Percentiles rank a stretch among this genome's conserved stretches.
Evolutionary conservation across 176 grass and related monocot genomes (phyloP).

Genomic region (Pontederia paniculata): DNA sequence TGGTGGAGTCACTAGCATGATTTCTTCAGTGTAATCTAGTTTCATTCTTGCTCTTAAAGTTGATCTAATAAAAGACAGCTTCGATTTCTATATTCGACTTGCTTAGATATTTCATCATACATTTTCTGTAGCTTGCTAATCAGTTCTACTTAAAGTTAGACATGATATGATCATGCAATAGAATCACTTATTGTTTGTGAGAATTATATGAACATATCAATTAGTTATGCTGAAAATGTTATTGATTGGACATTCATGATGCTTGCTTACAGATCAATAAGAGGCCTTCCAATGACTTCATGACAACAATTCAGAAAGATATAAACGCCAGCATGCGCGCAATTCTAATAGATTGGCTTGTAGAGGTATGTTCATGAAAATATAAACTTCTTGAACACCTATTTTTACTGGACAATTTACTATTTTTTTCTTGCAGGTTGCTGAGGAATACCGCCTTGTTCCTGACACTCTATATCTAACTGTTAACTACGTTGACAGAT

Average conservation of each 20-base stretch:
- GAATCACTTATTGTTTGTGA: too few relatives aligned
- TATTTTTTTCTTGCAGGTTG: slow-evolving; percentile 37
- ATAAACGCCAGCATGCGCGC: slow-evolving; percentile 87
- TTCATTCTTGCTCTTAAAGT: too few relatives aligned
- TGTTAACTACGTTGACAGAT: slow-evolving; percentile 83
- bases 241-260: not conserved
- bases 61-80: too few relatives aligned
- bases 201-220: too few relatives aligned
- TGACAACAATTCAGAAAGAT: slow-evolving; percentile 84
- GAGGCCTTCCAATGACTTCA: slow-evolving; percentile 68
- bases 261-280: slow-evolving; percentile 53
- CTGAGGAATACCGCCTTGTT: slow-evolving; percentile 89
- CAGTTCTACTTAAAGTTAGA: not conserved
- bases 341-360: slow-evolving; percentile 96
- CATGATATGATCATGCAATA: too few relatives aligned
- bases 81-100: too few relatives aligned
- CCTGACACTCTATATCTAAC: slow-evolving; percentile 91
- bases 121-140: too few relatives aligned
- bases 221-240: not conserved
- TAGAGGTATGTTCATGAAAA: slow-evolving; percentile 42
- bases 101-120: too few relatives aligned
- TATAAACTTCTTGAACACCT: not conserved
- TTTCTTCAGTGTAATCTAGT: too few relatives aligned
- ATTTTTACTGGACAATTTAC: not conserved
- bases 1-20: too few relatives aligned